Evolutionary conservation across 495 filamentous ascomycete species (phyloP).

Genomic region (Pseudevernia furfuracea): DNA sequence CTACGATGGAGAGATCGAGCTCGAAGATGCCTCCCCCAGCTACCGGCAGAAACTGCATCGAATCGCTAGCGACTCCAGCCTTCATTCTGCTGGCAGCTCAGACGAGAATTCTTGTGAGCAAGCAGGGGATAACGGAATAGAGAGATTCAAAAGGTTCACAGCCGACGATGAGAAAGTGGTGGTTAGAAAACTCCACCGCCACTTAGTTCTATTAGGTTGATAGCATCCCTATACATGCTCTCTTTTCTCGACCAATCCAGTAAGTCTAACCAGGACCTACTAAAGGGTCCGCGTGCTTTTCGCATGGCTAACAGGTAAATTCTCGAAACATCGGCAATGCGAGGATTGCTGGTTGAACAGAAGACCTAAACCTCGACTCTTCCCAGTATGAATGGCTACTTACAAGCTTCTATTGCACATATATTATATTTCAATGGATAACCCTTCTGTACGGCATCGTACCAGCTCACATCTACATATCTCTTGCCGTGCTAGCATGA

Average conservation of each 20-base stretch:
- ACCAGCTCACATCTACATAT: constrained; percentile 50
- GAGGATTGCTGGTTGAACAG: constrained; percentile 59
- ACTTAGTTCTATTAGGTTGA: constrained; percentile 67
- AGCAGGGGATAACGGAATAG: background rate
- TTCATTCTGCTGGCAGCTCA: background rate
- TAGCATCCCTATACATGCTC: constrained; percentile 72
- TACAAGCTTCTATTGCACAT: constrained; percentile 60
- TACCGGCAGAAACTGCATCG: background rate
- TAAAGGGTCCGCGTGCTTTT: background rate
- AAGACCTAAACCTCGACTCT: constrained; percentile 51
- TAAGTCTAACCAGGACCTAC: constrained; percentile 32
- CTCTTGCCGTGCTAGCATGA: constrained; percentile 48
- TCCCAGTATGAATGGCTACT: constrained; percentile 59
- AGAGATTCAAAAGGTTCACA: constrained; percentile 57
- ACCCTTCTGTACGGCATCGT: constrained; percentile 54
- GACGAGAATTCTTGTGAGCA: background rate
- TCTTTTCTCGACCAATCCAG: constrained; percentile 71
- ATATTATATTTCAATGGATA: constrained; percentile 68
- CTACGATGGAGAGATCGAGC: background rate
- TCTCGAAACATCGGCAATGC: constrained; percentile 69
- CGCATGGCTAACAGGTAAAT: background rate
- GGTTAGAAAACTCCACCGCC: constrained; percentile 62
- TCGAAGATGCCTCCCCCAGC: background rate
- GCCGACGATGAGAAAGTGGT: constrained; percentile 64
- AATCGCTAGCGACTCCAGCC: background rate